Evolutionary conservation across 495 filamentous ascomycete species (phyloP), one percentile per base, ranked within the genome.

Genomic region (Cladorrhinum samala): DNA sequence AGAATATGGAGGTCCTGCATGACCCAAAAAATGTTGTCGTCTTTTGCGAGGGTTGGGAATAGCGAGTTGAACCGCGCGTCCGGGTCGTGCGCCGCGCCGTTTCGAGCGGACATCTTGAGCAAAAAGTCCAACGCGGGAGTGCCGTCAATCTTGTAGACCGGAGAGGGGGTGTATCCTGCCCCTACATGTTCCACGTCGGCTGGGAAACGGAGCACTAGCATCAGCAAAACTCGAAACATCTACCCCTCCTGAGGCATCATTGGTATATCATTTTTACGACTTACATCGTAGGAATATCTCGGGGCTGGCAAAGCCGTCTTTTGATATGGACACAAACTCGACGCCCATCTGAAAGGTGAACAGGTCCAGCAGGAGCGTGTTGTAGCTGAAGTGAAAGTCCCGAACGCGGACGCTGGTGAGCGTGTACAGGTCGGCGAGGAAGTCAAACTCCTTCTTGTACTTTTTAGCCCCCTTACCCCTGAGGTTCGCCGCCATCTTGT

Each of bases 391-490:
- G 33, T 63, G 61, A 2, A 13, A 20, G 21, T 63, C 61, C 27
- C 57, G 44, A 7, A 44, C 33, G 5, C 57, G 48, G 2, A 50
- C 42, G 9, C 14, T 14, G 1, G 39, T 18, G 2, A 60, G 38
- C 2, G n/a, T 49, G 27, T 56, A 36, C 1, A 63, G 21, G 8
- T 75, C 75, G 2, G 69, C 42, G 16, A 79, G 69, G 53, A 79
- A 78, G 5, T 79, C 73, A 50, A 72, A 79, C 59, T 81, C 73
- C 38, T 68, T 77, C 6, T 46, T 55, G 56, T 73, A 80, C 5
- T 19, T 49, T 1, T 65, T 67, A 2, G 38, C 30, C 11, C n/a
- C 20, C 9, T 24, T 3, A 13, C 23, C 46, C 27, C 55, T 17
- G 7, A 62, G 45, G 1, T 63, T 70, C 3, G 49, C 45, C 2